Base-by-base conservation (phyloP, 2,329 filamentous ascomycete genomes). In the Pestalotiopsis sp. region DNA sequence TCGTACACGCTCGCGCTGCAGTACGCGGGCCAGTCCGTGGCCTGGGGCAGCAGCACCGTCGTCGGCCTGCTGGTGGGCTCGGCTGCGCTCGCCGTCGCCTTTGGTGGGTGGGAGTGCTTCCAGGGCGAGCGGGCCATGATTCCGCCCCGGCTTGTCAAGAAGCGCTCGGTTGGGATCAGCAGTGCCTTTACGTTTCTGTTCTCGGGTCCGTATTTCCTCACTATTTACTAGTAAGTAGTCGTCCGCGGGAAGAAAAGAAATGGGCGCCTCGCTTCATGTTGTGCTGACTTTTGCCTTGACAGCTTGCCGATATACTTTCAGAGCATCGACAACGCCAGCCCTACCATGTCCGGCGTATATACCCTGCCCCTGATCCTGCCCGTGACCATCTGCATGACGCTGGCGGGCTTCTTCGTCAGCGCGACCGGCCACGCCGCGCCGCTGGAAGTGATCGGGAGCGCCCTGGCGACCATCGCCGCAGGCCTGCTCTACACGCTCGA, bases 381-480 rank as follows among this genome's bases (percentile, higher is more conserved):
- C 61, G 77, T 81, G 67, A 80, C 85, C 27, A 63, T 83, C 9
- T 76, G 78, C n/a, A 82, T 80, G 4, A 80, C 85, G 64, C 31
- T 77, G 2, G 78, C 78, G 12, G 83, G 83, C 38, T 73, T 75
- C 4, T 68, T 81, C 7, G 76, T 82, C 20, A 73, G 78, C 2
- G 77, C 73, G 41, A 73, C 82, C 25, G 83, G 84, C 20, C 83
- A 83, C 73, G 85, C 85, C 71, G 80, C 81, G 13, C 84, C 83
- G 2, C 77, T 82, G 67, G 79, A 84, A 75, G 73, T 85, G 39
- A 38, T 79, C 13, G 82, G 82, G 61, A 77, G 78, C 49, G 72
- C 74, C 13, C 64, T 84, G 17, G 72, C 79, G 66, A 74, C 77
- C 2, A 72, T 83, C 49, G 83, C 82, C 17, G 76, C 80, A 4